These are phyloP conservation scores for Zymoseptoria pseudotritici DNA, from an alignment of 2,329 filamentous ascomycete genomes.

Conservation along the genomic window DNA sequence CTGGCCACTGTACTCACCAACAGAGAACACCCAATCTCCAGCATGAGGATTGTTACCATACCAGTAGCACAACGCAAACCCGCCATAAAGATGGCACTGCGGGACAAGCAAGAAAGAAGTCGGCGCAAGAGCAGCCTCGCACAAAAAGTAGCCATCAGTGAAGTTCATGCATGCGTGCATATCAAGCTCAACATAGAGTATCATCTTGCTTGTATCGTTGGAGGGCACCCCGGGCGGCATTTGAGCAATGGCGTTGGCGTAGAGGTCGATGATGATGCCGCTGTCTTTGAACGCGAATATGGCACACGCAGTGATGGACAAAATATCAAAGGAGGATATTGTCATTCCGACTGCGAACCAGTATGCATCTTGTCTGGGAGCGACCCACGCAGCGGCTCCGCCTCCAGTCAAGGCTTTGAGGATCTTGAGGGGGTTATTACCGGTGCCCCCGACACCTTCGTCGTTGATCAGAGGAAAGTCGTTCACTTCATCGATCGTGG, in stretches of 20 bases:
- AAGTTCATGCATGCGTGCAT: not conserved
- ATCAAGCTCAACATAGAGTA: not conserved
- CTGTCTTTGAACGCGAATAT: constrained; percentile 2
- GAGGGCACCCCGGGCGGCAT: not conserved
- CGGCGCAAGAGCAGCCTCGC: constrained; percentile 4
- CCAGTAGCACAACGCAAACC: constrained; percentile 5
- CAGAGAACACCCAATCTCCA: constrained; percentile 3
- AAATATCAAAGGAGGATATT: constrained; percentile 2
- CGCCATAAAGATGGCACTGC: constrained; percentile 3
- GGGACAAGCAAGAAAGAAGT: constrained; percentile 6
- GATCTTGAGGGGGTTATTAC: not conserved
- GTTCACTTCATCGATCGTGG: constrained; percentile 3
- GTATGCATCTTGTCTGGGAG: constrained; percentile 1
- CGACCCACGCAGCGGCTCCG: not conserved
- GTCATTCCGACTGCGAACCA: constrained; percentile 9
- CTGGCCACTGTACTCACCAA: not conserved
- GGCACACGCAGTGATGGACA: constrained; percentile 1
- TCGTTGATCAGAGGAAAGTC: constrained; percentile 5
- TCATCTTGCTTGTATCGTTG: not conserved
- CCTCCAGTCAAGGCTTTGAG: constrained; percentile 3
- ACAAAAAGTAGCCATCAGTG: not conserved
- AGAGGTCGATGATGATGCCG: constrained; percentile 5
- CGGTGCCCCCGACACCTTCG: not conserved
- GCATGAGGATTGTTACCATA: not conserved
- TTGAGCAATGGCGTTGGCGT: constrained; percentile 5